phyloP scores from a whole-genome alignment of 495 filamentous ascomycete species.

The Poronia punctata region DNA sequence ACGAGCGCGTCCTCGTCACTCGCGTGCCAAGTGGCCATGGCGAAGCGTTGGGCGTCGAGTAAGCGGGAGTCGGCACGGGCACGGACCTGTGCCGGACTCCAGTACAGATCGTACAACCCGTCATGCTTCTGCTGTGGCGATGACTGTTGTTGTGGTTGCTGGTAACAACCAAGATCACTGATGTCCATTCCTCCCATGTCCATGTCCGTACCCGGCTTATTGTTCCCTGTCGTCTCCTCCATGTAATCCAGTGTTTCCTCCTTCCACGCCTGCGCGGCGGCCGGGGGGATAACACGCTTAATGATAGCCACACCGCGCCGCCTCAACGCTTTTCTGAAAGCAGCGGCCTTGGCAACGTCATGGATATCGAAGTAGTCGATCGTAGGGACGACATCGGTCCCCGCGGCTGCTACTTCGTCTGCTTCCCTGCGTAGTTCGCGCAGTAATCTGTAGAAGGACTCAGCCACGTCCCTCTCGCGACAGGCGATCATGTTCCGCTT shows the following conservation, averaged over 20 bases:
- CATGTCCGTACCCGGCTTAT: no score
- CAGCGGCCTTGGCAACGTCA: conserved; percentile 35
- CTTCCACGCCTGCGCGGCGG: conserved; percentile 47
- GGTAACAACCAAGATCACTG: no score
- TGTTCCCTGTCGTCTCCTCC: no score
- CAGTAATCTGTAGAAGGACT: conserved; percentile 65
- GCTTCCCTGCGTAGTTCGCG: conserved; percentile 46
- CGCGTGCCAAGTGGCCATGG: conserved; percentile 72
- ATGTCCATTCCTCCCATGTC: no score
- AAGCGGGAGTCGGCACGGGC: conserved; percentile 70
- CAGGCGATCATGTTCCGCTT: conserved; percentile 57
- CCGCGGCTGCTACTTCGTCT: conserved; percentile 33
- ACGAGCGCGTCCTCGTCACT: conserved; percentile 55
- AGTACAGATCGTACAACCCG: conserved; percentile 76
- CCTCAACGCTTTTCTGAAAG: conserved; percentile 41
- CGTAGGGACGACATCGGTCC: conserved; percentile 47
- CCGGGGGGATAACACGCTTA: conserved; percentile 49
- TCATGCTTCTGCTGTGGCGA: conserved; percentile 41
- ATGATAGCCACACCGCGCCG: conserved; percentile 57
- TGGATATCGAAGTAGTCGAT: conserved; percentile 54
- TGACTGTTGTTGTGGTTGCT: no score
- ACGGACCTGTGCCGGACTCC: conserved; percentile 67
- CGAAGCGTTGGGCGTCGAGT: conserved; percentile 63
- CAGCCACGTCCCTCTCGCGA: conserved; percentile 50
- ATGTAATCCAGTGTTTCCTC: conserved; percentile 50